Base-by-base conservation (phyloP, 495 filamentous ascomycete species). In the Xylona heveae region DNA sequence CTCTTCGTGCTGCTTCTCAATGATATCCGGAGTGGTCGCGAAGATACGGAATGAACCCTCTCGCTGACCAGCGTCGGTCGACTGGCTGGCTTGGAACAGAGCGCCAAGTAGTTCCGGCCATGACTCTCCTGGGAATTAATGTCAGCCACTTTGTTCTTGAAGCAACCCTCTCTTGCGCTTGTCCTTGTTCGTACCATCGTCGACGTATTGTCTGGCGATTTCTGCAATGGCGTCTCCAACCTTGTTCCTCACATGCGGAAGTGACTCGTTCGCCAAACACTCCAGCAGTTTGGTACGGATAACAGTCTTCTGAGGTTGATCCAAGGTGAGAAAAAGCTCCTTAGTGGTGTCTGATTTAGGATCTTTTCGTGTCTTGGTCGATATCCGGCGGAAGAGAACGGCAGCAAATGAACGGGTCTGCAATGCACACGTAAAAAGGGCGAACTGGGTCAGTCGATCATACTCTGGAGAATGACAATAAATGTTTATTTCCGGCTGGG, bases 221-320 rank as follows among this genome's bases (percentile, higher is more conserved):
- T 99, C 90, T 5, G 90, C 90, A 38, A 95, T 74, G 2, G 88
- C 82, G 53, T 99, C 90, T 34, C 82, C 84, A 47, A 94, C 78
- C 55, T 95, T 99, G 51, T 90, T 90, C 47, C 90, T 64, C 22
- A 91, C 77, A 10, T 68, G 52, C 27, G 66, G 59, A 14, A 74
- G 61, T 5, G 61, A 53, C 54, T 95, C 90, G 27, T 52, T 57
- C 25, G 69, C 66, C 30, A 94, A 55, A 36, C 71, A 74, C 38
- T 74, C 64, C 15, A 99, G 59, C 24, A 95, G 58, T 49, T 83
- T 85, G 37, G 72, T 62, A 33, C 81, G 66, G 40, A 95, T 94
- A 34, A 65, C 71, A 19, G 67, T 50, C 39, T 73, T 71, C 44
- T 88, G 72, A n/a, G 71, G 61, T 33, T 62, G 53, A 24, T 53